Evolutionary conservation across 169 alveolate genomes (phyloP).

Genomic region (Besnoitia besnoiti): DNA sequence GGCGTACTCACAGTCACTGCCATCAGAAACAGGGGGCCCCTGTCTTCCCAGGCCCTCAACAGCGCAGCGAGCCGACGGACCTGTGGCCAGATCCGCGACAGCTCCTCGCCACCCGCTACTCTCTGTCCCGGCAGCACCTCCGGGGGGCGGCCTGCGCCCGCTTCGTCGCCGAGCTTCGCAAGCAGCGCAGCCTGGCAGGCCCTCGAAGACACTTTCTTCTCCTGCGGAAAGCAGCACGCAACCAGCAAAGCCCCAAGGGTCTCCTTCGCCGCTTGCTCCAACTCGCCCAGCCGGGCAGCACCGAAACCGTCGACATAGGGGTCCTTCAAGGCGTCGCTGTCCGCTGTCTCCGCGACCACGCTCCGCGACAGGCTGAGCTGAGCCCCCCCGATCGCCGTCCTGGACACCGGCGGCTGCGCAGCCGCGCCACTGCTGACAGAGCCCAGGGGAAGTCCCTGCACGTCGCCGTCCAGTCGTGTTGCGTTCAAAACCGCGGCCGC

Average conservation of each 20-base stretch:
- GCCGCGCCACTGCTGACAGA: too few relatives aligned
- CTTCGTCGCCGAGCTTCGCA: not conserved
- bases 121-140: not conserved
- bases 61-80: not conserved
- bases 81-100: not conserved
- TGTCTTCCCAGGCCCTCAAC: not conserved
- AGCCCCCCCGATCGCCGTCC: not conserved
- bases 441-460: too few relatives aligned
- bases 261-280: slow-evolving; percentile 28
- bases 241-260: not conserved
- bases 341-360: too few relatives aligned
- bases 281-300: slow-evolving; percentile 16
- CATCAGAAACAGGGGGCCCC: not conserved
- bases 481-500: too few relatives aligned
- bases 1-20: slow-evolving; percentile 2
- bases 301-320: not conserved
- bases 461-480: too few relatives aligned
- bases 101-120: not conserved
- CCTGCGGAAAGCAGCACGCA: not conserved
- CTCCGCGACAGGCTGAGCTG: too few relatives aligned
- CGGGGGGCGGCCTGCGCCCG: not conserved
- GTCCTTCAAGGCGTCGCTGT: not conserved
- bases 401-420: too few relatives aligned
- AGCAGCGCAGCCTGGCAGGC: not conserved
- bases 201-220: not conserved